A percentile compares a stretch with the other conserved stretches of the same genome.
phyloP scores from a whole-genome alignment of 345 rosid genomes.

The Acer yangbiense region DNA sequence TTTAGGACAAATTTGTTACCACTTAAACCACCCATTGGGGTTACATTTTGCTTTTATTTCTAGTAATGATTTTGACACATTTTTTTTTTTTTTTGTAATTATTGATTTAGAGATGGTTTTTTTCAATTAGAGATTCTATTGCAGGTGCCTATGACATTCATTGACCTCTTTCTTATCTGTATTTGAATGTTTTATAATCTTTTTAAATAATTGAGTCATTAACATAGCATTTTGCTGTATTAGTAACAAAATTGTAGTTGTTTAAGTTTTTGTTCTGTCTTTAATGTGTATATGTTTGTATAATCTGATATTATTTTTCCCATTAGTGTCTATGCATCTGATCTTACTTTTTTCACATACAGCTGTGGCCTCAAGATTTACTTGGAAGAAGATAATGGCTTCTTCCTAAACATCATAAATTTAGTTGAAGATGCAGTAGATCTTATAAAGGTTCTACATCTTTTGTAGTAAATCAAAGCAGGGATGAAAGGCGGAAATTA shows the following conservation, averaged over 20 bases:
- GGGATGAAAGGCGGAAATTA: conserved; percentile 52
- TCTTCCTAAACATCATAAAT: neutral
- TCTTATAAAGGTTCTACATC: neutral
- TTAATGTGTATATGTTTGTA: neutral
- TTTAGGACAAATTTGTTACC: no score
- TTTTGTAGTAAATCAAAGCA: conserved; percentile 14
- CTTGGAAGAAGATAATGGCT: neutral
- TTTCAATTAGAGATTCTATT: neutral
- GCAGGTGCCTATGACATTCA: neutral
- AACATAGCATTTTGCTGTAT: conserved; percentile 1
- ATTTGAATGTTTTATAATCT: neutral
- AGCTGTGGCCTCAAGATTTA: conserved; percentile 6
- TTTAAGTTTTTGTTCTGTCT: neutral
- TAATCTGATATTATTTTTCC: neutral
- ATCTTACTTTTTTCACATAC: conserved; percentile 1
- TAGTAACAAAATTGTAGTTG: neutral
- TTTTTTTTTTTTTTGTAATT: no score
- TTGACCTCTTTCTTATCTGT: neutral
- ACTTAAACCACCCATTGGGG: no score
- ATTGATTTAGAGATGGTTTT: no score
- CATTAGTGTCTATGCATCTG: neutral
- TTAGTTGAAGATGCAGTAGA: neutral
- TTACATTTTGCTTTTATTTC: neutral
- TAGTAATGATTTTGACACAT: neutral
- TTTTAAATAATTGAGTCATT: neutral